These are phyloP conservation scores for Suillus occidentalis DNA, from an alignment of 768 basidiomycete species.

Conservation along the genomic window DNA sequence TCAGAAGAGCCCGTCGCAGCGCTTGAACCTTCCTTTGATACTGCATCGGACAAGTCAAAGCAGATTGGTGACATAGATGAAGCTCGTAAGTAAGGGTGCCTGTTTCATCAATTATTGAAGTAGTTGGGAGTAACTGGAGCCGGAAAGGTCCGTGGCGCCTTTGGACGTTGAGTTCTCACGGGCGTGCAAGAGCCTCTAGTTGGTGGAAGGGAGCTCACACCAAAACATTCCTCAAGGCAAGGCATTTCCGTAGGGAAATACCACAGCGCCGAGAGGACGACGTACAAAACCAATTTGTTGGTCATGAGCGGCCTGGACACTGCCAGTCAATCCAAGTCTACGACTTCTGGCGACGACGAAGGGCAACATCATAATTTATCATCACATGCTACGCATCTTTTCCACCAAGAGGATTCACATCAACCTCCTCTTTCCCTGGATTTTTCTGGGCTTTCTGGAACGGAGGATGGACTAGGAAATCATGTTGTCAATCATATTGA, in stretches of 20 bases:
- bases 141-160: constrained; percentile 9
- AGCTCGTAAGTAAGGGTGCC: background rate
- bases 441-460: constrained; percentile 27
- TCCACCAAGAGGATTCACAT: constrained; percentile 31
- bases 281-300: constrained; percentile 7
- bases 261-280: constrained; percentile 3
- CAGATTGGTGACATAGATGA: background rate
- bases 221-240: constrained; percentile 10
- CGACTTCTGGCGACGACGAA: constrained; percentile 26
- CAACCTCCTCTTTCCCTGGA: constrained; percentile 30
- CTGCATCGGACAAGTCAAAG: background rate
- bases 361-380: constrained; percentile 30
- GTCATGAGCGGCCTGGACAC: constrained; percentile 47
- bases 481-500: constrained; percentile 28
- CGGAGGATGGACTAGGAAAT: constrained; percentile 25
- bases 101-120: background rate
- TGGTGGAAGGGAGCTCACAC: constrained; percentile 1
- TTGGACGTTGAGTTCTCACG: constrained; percentile 12
- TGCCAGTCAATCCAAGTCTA: constrained; percentile 28
- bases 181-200: background rate
- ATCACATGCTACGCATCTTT: constrained; percentile 31
- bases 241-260: constrained; percentile 8
- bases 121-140: background rate
- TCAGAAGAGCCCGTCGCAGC: background rate
- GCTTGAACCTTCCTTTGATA: background rate